phyloP scores from a whole-genome alignment of 2,329 filamentous ascomycete species.

The Huntiella decipiens region DNA sequence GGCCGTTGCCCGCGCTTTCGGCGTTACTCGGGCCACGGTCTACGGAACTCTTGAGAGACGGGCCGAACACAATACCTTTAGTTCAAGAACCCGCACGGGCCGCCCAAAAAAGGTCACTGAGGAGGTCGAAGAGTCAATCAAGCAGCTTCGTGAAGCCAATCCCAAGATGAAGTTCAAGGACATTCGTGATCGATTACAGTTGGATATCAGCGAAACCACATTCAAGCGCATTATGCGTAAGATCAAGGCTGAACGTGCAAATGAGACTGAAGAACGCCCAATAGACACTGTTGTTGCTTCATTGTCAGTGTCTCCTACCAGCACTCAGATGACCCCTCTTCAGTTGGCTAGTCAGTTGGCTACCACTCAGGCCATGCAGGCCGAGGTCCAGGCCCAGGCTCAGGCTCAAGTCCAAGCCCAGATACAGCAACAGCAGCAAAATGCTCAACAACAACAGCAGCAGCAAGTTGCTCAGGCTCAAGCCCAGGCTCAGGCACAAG shows the following conservation, averaged over 20 bases:
- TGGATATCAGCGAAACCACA: slow-evolving; percentile 11
- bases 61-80: slow-evolving; percentile 11
- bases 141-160: slow-evolving; percentile 4
- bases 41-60: slow-evolving; percentile 10
- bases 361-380: not conserved
- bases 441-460: not conserved
- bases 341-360: not conserved
- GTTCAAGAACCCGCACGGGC: slow-evolving; percentile 9
- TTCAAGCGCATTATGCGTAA: slow-evolving; percentile 11
- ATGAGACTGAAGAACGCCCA: not conserved
- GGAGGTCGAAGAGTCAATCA: slow-evolving; percentile 5
- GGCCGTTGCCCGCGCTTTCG: slow-evolving; percentile 11
- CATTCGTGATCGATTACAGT: slow-evolving; percentile 7
- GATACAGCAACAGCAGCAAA: not conserved
- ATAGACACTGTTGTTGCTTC: slow-evolving; percentile 1
- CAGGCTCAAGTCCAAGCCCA: not conserved
- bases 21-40: slow-evolving; percentile 11
- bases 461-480: slow-evolving; percentile 2
- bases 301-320: not conserved
- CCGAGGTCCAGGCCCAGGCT: not conserved
- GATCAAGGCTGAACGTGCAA: slow-evolving; percentile 5
- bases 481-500: slow-evolving; percentile 5
- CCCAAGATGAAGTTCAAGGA: slow-evolving; percentile 11
- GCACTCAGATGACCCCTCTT: not conserved
- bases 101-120: slow-evolving; percentile 11